Base-by-base conservation (phyloP, 371 early-diverging fungal species). In the Mycotypha africana region DNA sequence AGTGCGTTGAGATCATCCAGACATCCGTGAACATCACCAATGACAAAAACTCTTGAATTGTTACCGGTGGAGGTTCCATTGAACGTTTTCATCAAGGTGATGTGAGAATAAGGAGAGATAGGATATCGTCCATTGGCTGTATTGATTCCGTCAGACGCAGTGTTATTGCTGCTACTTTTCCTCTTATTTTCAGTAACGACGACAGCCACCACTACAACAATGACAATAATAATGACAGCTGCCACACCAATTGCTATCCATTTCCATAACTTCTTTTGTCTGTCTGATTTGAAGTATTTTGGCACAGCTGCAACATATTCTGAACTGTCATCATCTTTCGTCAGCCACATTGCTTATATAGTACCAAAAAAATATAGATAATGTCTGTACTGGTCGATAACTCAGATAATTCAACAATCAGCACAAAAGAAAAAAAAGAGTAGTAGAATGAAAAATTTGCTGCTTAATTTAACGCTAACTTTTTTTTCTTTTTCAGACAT, bases 1-100 rank as follows among this genome's bases (percentile, higher is more conserved):
- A 86, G 64, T 8, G 44, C 21, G 6, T 75, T 56, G 2, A 88
- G 51, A 40, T 85, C 84, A 1, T 57, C 50, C 0, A 78, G 26
- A 26, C 78, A 69, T 2, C 88, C 89, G 39, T 88, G 89, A 33
- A 88, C 66, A 46, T 88, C 89, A 3, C 89, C 89, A 21, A 88
- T 58, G 15, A 88, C 69, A 31, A 84, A 66, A 21, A 87, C 51
- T 9, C 84, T 70, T 30, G 69, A 49, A 11, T 60, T 64, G 22
- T 45, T 45, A 15, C 49, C 49, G 2, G 47, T 11, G 1, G 45
- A 30, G 1, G 53, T 38, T 8, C 46, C 33, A 22, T 54, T 53
- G 17, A 47, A 32, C 5, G 67, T 54, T 4, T 42, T 39, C n/a
- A 73, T 30, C 12, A 41, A 40, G 7, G 61, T 70, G 42, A 70